These are phyloP conservation scores for Botryotinia narcissicola DNA, from an alignment of 2,329 filamentous ascomycete species.

Conservation along the genomic window DNA sequence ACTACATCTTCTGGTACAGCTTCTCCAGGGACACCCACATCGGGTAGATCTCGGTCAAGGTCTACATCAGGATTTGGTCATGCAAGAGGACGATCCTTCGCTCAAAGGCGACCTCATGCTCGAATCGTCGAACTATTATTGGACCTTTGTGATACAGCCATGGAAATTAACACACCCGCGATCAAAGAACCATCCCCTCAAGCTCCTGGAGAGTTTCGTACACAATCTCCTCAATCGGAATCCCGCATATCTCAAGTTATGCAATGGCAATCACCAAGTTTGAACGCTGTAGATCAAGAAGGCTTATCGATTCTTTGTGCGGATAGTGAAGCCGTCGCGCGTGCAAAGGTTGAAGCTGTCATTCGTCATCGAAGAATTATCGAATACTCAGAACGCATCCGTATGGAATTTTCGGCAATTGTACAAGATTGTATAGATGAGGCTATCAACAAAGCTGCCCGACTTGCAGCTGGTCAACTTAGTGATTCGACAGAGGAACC, in stretches of 20 bases:
- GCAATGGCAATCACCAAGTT: constrained; percentile 94
- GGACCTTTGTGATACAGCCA: constrained; percentile 90
- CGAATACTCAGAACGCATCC: constrained; percentile 93
- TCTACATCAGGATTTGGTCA: constrained; percentile 72
- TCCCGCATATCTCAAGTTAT: constrained; percentile 90
- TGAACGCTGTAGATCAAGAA: constrained; percentile 88
- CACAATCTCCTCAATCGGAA: constrained; percentile 93
- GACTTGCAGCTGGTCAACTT: constrained; percentile 79
- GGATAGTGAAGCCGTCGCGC: constrained; percentile 82
- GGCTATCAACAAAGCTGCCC: constrained; percentile 83
- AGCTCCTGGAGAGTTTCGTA: constrained; percentile 74
- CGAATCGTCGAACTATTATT: constrained; percentile 93
- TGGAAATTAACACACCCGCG: constrained; percentile 91
- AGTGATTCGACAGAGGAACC: constrained; percentile 66
- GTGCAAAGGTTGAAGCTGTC: constrained; percentile 88
- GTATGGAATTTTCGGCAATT: constrained; percentile 86
- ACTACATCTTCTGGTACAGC: constrained; percentile 67
- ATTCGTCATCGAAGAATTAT: constrained; percentile 88
- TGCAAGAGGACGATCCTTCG: constrained; percentile 80
- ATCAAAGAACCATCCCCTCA: constrained; percentile 79
- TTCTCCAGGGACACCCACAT: constrained; percentile 66
- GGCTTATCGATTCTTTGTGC: constrained; percentile 83
- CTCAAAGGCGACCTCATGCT: constrained; percentile 81
- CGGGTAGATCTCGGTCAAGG: constrained; percentile 65
- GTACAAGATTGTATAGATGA: constrained; percentile 96